Conservation (phyloP, 1,284 basidiomycete species). For the Wolfiporia cocos region DNA sequence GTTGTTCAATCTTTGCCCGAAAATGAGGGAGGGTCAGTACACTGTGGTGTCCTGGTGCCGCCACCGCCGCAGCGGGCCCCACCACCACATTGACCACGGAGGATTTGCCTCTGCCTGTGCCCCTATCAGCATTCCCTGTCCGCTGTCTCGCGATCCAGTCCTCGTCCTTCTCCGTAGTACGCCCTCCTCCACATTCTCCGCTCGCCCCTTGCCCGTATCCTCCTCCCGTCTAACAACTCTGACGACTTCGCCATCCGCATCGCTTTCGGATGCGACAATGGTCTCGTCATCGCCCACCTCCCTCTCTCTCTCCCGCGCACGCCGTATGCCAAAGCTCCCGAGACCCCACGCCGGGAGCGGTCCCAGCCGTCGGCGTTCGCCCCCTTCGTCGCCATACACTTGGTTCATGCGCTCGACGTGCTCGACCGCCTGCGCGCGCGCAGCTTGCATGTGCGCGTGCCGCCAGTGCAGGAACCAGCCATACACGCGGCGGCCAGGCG, state of each 20-base stretch:
- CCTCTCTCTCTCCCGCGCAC: background rate
- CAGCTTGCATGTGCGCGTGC: constrained; percentile 62
- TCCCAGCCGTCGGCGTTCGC: too few species aligned
- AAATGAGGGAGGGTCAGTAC: too few species aligned
- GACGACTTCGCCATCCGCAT: constrained; percentile 18
- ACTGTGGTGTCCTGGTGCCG: constrained; percentile 67
- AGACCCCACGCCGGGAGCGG: constrained; percentile 53
- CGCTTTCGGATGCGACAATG: constrained; percentile 17
- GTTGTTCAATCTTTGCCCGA: too few species aligned
- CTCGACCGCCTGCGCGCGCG: constrained; percentile 59
- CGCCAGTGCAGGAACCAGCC: constrained; percentile 53
- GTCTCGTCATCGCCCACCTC: too few species aligned
- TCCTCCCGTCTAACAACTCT: constrained; percentile 9
- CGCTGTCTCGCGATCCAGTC: constrained; percentile 1
- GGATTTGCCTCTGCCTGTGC: constrained; percentile 11
- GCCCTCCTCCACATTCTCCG: constrained; percentile 9
- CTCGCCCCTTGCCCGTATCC: constrained; percentile 4
- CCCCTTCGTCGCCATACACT: constrained; percentile 39
- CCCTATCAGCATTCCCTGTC: background rate
- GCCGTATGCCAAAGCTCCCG: constrained; percentile 2
- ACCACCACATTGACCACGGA: constrained; percentile 60
- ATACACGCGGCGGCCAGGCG: constrained; percentile 33
- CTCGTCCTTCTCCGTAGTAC: constrained; percentile 7
- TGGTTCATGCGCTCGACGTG: constrained; percentile 55
- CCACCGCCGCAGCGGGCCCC: constrained; percentile 71